Evolutionary conservation across 768 basidiomycete species (phyloP), one percentile per base, ranked within the genome.

Genomic region (Amanita exitialis): DNA sequence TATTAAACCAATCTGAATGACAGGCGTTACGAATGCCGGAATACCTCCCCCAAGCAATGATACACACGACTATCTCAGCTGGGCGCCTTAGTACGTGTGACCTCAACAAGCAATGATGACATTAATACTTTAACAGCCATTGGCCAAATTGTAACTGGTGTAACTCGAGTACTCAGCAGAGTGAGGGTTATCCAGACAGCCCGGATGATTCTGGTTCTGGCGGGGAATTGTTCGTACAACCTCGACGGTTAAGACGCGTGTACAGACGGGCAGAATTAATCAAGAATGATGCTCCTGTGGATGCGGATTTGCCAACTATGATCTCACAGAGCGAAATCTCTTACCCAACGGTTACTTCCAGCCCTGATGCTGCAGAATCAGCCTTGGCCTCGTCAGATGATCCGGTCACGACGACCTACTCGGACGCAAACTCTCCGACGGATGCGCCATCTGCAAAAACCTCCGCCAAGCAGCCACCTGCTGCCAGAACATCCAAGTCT

Each of bases 31-130:
- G 44, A 65, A 64, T 57, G 77, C 78, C 56, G 59, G 66, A 13
- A 68, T 73, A 25, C 60, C 64, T 3, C 71, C 80, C 1, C 79
- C 79, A 1, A 73, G 74, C 16, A 76, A 76, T 1, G 67, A 79
- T 58, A 68, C 69, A 25, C 76, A 80, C 52, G 81, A 83, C 58
- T 85, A 81, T 60, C 70, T 83, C 72, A 82, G 80, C 59, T 83
- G 79, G 77, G 78, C 80, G 10, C 82, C 83, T 34, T 85, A 83
- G 82, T 82, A 64, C 36, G 78, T 44, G 15, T 61, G 3, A 15
- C 21, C 41, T 44, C 16, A 7, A n/a, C 44, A 34, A 36, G 42
- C n/a, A 49, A 16, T 44, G 7, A 8, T 45, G 30, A 44, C 37
- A 23, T 47, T 13, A 3, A 28, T 4, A 16, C 39, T 41, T n/a